Evolutionary conservation across 2,329 filamentous ascomycete genomes (phyloP), one percentile per base, ranked within the genome.

Genomic region (Trichoderma semiorbis): DNA sequence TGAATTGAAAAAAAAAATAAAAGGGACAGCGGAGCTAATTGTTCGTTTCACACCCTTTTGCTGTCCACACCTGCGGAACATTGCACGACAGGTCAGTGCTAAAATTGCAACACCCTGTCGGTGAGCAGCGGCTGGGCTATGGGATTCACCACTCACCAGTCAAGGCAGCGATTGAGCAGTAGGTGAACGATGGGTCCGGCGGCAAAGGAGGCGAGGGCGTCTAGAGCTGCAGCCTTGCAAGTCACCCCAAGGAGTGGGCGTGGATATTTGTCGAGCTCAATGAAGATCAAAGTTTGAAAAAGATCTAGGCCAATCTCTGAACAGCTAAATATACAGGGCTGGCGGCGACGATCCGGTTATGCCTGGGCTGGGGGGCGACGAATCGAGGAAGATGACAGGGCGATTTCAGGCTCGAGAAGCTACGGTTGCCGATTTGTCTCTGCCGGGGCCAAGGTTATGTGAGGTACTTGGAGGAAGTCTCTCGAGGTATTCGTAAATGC

Each of bases 211-310:
- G 63, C 53, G 39, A 71, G 21, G 36, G 26, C 34, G 36, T 50
- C 53, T 61, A 36, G 30, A 71, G 30, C 53, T 66, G 63, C 36
- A 71, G 69, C 39, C 69, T 71, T 60, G 69, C 69, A 34, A 66
- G 53, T 62, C 60, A 62, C 60, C 43, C 24, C 24, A 39, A 21
- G 18, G 26, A 11, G 28, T 39, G 36, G 55, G 55, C 21, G 55
- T 47, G n/a, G 36, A 43, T 43, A 43, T 18, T 26, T 61, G 57
- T 58, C 30, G 24, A 69, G 30, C 24, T 61, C 57, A 28, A 32
- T 28, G 43, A 26, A 50, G 57, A 53, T 61, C 57, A 34, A 62
- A n/a, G 47, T 32, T 32, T 30, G 36, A 39, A 28, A 28, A 28
- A 60, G 57, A 61, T 62, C 55, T 30, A 32, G 30, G 28, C 16